Conservation (phyloP, 208 protist genomes). For the Trypanosoma melophagium region DNA sequence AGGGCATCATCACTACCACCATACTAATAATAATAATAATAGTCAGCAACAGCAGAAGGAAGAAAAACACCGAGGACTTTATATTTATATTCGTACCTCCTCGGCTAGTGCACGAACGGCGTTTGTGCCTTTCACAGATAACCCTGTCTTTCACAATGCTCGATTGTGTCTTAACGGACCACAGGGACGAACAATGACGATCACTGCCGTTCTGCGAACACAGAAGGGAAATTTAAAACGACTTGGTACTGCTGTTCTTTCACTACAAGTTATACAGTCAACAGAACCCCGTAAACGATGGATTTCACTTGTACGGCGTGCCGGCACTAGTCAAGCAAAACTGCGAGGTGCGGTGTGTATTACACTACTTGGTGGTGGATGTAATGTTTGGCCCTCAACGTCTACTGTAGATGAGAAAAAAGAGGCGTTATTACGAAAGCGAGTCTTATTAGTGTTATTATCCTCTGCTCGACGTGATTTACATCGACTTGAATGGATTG, state of each 20-base stretch:
- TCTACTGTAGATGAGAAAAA: background rate
- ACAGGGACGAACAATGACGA: constrained; percentile 25
- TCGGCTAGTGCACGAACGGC: background rate
- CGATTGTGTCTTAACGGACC: constrained; percentile 3
- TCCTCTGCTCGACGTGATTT: constrained; percentile 18
- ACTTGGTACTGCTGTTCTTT: constrained; percentile 38
- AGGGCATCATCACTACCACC: background rate
- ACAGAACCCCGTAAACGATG: constrained; percentile 5
- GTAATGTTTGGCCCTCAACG: background rate
- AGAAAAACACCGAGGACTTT: too few relatives aligned
- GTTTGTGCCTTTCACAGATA: constrained; percentile 1
- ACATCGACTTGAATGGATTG: constrained; percentile 41
- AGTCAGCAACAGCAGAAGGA: too few relatives aligned
- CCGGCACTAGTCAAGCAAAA: constrained; percentile 31
- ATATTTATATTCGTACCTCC: constrained; percentile 18
- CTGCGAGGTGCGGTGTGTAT: constrained; percentile 42
- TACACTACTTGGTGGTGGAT: constrained; percentile 12
- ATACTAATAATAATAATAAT: too few relatives aligned
- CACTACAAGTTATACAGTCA: constrained; percentile 24
- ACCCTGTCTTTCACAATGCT: constrained; percentile 1
- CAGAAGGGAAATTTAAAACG: constrained; percentile 25
- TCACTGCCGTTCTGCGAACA: constrained; percentile 38
- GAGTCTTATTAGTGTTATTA: constrained; percentile 15
- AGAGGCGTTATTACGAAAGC: constrained; percentile 21
- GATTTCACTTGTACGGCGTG: constrained; percentile 37